phyloP scores from a whole-genome alignment of 1,284 basidiomycete species.

The Peniophora sp. region DNA sequence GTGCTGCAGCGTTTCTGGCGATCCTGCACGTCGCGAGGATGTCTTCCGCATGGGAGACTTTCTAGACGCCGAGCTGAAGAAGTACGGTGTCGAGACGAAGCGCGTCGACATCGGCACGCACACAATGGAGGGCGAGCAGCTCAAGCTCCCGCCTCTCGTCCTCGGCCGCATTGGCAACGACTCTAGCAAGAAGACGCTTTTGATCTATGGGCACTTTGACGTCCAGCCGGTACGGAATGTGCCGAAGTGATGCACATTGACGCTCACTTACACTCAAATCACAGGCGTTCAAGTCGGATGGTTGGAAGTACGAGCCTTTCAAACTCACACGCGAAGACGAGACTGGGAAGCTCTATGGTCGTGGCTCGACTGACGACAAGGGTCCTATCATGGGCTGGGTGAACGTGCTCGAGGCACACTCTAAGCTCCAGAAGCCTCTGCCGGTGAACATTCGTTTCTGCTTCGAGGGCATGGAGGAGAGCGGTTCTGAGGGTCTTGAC shows the following conservation, averaged over 20 bases:
- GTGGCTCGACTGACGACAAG: conserved; percentile 92
- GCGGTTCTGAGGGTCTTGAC: conserved; percentile 89
- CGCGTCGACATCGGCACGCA: conserved; percentile 79
- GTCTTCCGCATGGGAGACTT: conserved; percentile 82
- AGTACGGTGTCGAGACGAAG: conserved; percentile 70
- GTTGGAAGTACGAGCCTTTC: conserved; percentile 93
- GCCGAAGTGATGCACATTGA: not conserved
- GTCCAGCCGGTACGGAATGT: conserved; percentile 65
- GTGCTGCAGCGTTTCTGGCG: conserved; percentile 52
- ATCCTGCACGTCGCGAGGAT: conserved; percentile 60
- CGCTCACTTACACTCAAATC: not conserved
- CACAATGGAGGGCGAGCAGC: conserved; percentile 68
- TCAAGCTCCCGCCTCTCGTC: conserved; percentile 83
- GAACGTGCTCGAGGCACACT: conserved; percentile 89
- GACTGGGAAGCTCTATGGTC: conserved; percentile 76
- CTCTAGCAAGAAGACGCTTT: conserved; percentile 83
- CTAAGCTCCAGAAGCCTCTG: conserved; percentile 63
- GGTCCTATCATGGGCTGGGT: conserved; percentile 92
- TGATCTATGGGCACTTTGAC: conserved; percentile 89
- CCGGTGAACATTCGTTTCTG: conserved; percentile 94
- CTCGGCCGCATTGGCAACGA: conserved; percentile 83
- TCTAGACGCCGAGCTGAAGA: conserved; percentile 65
- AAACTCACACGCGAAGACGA: conserved; percentile 62
- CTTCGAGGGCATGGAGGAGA: conserved; percentile 99
- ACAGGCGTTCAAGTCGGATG: conserved; percentile 73